Conservation (phyloP, 2,329 filamentous ascomycete genomes). For the Cordyceps sp. region DNA sequence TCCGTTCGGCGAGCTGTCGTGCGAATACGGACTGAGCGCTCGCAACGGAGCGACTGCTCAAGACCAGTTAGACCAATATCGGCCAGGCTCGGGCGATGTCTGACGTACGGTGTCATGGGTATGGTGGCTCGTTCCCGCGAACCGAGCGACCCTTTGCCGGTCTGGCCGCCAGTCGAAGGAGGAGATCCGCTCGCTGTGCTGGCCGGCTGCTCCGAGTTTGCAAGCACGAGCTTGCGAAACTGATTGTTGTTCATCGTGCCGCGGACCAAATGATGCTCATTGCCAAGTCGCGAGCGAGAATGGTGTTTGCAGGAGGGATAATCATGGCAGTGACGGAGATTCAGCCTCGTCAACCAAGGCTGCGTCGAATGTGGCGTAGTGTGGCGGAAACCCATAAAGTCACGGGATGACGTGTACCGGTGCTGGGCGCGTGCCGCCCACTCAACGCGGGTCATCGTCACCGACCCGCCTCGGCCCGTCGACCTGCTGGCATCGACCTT, state of each 20-base stretch:
- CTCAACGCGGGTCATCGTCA: conserved; percentile 15
- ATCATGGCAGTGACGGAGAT: too few relatives aligned
- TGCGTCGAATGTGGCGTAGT: background rate
- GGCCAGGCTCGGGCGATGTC: background rate
- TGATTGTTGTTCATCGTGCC: conserved; percentile 80
- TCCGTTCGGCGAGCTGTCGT: conserved; percentile 65
- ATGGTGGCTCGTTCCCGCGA: conserved; percentile 68
- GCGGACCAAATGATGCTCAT: background rate
- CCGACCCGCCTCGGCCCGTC: background rate
- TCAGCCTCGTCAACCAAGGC: background rate
- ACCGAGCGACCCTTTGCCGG: conserved; percentile 40
- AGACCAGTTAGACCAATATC: conserved; percentile 7
- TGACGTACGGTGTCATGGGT: conserved; percentile 77
- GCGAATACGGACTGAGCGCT: conserved; percentile 53
- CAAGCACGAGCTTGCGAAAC: conserved; percentile 64
- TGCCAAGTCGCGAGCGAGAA: background rate
- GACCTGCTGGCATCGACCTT: background rate
- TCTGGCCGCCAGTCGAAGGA: conserved; percentile 10
- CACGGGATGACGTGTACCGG: conserved; percentile 2
- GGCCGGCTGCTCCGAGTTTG: conserved; percentile 23
- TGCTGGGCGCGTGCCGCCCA: conserved; percentile 11
- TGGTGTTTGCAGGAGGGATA: too few relatives aligned
- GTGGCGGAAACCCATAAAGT: background rate
- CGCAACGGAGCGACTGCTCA: conserved; percentile 43
- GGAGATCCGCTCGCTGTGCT: conserved; percentile 29